Percentiles rank a stretch among this genome's conserved stretches.
These are phyloP conservation scores for Didymosphaeria variabile DNA, from an alignment of 2,329 filamentous ascomycete species.

Conservation along the genomic window DNA sequence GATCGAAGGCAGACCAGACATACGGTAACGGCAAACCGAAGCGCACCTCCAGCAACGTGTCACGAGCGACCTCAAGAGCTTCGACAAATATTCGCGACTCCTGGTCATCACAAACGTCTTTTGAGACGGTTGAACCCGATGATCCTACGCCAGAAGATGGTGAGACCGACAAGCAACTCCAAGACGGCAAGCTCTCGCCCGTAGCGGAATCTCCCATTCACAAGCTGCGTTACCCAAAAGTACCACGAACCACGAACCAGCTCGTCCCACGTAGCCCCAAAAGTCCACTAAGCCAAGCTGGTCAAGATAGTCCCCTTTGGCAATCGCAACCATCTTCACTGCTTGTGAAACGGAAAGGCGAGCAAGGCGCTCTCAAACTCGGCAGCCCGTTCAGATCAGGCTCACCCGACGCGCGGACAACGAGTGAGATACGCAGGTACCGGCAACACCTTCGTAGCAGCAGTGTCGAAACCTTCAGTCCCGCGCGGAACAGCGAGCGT, in stretches of 20 bases:
- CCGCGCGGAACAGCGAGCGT: constrained; percentile 29
- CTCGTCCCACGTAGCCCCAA: constrained; percentile 52
- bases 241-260: constrained; percentile 58
- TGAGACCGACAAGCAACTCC: constrained; percentile 46
- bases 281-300: constrained; percentile 28
- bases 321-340: constrained; percentile 38
- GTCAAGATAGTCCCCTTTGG: constrained; percentile 19
- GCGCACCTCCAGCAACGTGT: constrained; percentile 39
- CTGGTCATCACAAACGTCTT: constrained; percentile 53
- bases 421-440: constrained; percentile 16
- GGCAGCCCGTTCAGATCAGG: constrained; percentile 46
- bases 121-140: constrained; percentile 56
- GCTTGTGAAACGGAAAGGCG: constrained; percentile 49
- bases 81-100: constrained; percentile 46
- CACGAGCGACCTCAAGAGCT: constrained; percentile 35
- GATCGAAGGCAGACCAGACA: constrained; percentile 31
- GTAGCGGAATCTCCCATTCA: constrained; percentile 57
- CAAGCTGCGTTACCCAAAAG: constrained; percentile 57
- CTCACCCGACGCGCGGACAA: constrained; percentile 23
- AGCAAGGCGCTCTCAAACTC: constrained; percentile 45
- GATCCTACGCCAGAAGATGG: constrained; percentile 59
- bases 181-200: constrained; percentile 48
- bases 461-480: constrained; percentile 36
- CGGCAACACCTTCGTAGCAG: constrained; percentile 35
- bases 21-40: constrained; percentile 33